Percentiles rank a stretch among this genome's conserved stretches.
These are phyloP conservation scores for Saccharomyces jurei DNA, from an alignment of 805 yeast species.

Conservation along the genomic window DNA sequence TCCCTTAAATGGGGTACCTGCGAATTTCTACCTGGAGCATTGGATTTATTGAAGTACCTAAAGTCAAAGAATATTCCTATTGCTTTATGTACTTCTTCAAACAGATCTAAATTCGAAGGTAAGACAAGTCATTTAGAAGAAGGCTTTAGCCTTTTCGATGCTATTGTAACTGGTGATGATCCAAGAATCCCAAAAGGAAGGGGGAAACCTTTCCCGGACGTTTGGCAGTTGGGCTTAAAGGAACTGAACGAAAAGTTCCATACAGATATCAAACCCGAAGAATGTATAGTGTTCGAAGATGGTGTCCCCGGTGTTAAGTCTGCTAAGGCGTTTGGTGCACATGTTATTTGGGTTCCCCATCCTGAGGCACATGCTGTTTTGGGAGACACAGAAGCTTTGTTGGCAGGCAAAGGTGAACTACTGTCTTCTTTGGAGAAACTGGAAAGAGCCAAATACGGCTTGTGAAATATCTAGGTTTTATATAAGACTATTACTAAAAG, in stretches of 20 bases:
- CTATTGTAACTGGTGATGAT: slow-evolving; percentile 85
- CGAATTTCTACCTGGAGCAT: slow-evolving; percentile 76
- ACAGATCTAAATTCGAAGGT: slow-evolving; percentile 46
- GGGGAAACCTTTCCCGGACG: slow-evolving; percentile 92
- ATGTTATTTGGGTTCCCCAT: slow-evolving; percentile 94
- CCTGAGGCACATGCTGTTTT: slow-evolving; percentile 54
- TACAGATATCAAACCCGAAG: slow-evolving; percentile 52
- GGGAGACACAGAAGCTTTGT: slow-evolving; percentile 41
- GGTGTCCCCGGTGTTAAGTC: slow-evolving; percentile 87
- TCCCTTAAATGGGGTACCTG: slow-evolving; percentile 52
- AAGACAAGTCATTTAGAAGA: slow-evolving; percentile 65
- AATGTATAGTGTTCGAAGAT: slow-evolving; percentile 89
- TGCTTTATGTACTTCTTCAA: slow-evolving; percentile 87
- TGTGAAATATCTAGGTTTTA: slow-evolving; percentile 22
- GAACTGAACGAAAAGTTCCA: slow-evolving; percentile 52
- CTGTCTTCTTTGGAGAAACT: slow-evolving; percentile 46
- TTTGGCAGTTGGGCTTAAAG: slow-evolving; percentile 76
- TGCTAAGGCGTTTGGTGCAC: slow-evolving; percentile 74
- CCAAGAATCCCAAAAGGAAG: slow-evolving; percentile 70
- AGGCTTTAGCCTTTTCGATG: slow-evolving; percentile 61
- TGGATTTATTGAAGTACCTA: slow-evolving; percentile 53
- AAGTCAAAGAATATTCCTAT: slow-evolving; percentile 54
- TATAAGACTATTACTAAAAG: not conserved
- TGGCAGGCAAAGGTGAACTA: slow-evolving; percentile 54
- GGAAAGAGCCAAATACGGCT: slow-evolving; percentile 40